Evolutionary conservation across 306 rosid genomes (phyloP), one percentile per base, ranked within the genome.

Genomic region (Mimosa bimucronata): DNA sequence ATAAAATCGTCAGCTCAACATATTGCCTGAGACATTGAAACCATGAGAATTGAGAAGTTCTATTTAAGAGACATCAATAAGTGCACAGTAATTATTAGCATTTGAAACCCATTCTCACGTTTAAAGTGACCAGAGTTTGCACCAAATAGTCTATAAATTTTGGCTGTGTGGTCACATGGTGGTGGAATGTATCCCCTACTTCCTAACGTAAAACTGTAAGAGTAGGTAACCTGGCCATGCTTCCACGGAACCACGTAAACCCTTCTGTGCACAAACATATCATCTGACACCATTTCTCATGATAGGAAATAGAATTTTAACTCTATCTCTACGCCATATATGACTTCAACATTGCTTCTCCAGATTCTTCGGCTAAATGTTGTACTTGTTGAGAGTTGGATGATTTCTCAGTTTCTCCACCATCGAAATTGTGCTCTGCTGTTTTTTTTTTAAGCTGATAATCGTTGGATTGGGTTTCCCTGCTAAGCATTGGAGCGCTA

Each of bases 171-270:
- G 13, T 42, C 26, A 40, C 44, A 44, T 75, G 21, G 30, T 14
- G 70, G 19, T 13, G 40, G 80, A 67, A 77, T 64, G 23, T 71
- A 50, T 77, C 72, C 18, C 11, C 44, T 42, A 37, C 48, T 77
- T 73, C 61, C 60, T 41, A 73, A 65, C 52, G 78, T 81, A 62
- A 34, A 34, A 34, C 38, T 34, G 38, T 34, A 34, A 34, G 5
- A 67, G 78, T 75, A 48, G 1, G n/a, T 48, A 16, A 48, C n/a
- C 53, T 48, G 53, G n/a, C 53, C n/a, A 14, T 4, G 53, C 52
- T 45, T 19, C 53, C 60, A 77, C 77, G 75, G 81, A 34, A 34
- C 38, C 38, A 34, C 38, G 38, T 34, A 34, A 3, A 6, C 38
- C 5, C 5, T 34, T 2, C 38, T 34, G 38, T 34, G 38, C 38